phyloP scores from a whole-genome alignment of 129 eudicot genomes.

The Chrysanthemum lavandulifolium region DNA sequence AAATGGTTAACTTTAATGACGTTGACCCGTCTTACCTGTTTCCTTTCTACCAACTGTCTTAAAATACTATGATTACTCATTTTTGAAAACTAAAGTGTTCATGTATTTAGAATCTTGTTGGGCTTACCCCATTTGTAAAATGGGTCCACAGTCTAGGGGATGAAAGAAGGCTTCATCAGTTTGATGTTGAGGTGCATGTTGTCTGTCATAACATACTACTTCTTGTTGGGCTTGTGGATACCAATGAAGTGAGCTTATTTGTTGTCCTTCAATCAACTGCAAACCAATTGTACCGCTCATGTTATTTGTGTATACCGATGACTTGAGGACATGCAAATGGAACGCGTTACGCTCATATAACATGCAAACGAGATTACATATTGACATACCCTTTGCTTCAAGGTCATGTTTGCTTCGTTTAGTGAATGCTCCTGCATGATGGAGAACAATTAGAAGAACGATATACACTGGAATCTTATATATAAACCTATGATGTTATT shows the following conservation, averaged over 20 bases:
- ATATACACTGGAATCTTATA: background rate
- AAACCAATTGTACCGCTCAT: background rate
- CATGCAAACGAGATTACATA: background rate
- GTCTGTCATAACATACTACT: constrained; percentile 57
- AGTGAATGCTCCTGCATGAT: constrained; percentile 66
- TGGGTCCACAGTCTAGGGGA: constrained; percentile 87
- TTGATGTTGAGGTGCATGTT: constrained; percentile 56
- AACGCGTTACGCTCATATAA: background rate
- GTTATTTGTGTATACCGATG: background rate
- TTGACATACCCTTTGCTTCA: constrained; percentile 76
- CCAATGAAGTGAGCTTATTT: constrained; percentile 61
- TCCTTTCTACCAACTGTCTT: too few species aligned
- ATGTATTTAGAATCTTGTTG: background rate
- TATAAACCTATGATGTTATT: background rate
- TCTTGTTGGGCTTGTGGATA: constrained; percentile 59
- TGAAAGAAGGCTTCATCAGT: constrained; percentile 69
- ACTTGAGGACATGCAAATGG: background rate
- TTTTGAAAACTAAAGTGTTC: background rate
- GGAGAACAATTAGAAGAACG: background rate
- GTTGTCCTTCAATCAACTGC: constrained; percentile 86
- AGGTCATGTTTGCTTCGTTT: constrained; percentile 76
- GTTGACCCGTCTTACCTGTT: background rate
- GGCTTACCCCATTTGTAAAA: constrained; percentile 87
- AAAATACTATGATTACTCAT: too few species aligned
- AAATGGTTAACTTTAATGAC: background rate